Evolutionary conservation across 1,284 basidiomycete genomes (phyloP), one percentile per base, ranked within the genome.

Genomic region (Salmacisia buchloeana): DNA sequence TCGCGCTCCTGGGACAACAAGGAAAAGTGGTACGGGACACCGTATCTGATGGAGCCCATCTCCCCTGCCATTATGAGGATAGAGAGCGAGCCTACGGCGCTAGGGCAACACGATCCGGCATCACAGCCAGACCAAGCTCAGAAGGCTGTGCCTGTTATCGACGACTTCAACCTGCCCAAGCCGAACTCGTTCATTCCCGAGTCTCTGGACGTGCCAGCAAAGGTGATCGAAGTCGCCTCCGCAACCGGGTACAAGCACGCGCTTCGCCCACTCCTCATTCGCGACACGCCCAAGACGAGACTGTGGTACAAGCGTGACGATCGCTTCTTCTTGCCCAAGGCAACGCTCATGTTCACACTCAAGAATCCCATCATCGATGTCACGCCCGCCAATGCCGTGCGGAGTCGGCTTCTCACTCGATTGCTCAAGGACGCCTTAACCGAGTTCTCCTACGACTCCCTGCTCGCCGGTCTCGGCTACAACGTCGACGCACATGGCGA

Each of bases 361-460:
- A 72, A 73, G 46, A 78, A 71, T 46, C 82, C 79, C 10, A 64
- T 72, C 23, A 76, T 81, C 64, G 80, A 82, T 63, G 68, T 70
- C 1, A 77, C 76, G 2, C 74, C 81, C 1, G 60, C 69, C 18
- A 70, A 76, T 12, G 74, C 78, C 34, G 73, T 67, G 67, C 90
- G 77, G 62, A 76, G 79, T 18, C 77, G 91, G 60, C 83, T 98
- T n/a, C 90, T 89, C 77, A 84, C 87, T 54, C 90, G 94, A 73
- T 84, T 98, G 33, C 89, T 97, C 71, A 88, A 86, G 41, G 96
- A 99, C 77, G 86, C 89, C 0, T 85, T 97, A 60, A 89, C 88
- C 10, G 94, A 98, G 81, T 93, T 89, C 75, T 85, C 91, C 0
- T 98, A 98, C 79, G 90, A 94, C 74, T 96, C 96, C 7, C 89